phyloP scores from a whole-genome alignment of 164 flowering plant species.

The Vitis vinifera region ASM3070453v1 NC_081817.1:26940001-26940500 shows the following conservation, averaged over 20 bases:
- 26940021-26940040: constrained; percentile 97
- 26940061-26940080: constrained; percentile 98
- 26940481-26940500: no score
- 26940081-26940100: constrained; percentile 94
- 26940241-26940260: constrained; percentile 96
- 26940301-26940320: constrained; percentile 61
- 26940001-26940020: constrained; percentile 98
- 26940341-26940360: constrained; percentile 91
- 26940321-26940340: constrained; percentile 86
- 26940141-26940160: no score
- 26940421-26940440: not conserved
- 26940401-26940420: not conserved
- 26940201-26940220: constrained; percentile 14
- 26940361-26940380: constrained; percentile 91
- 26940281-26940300: constrained; percentile 84
- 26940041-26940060: constrained; percentile 99
- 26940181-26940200: not conserved
- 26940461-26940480: not conserved
- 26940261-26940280: constrained; percentile 91
- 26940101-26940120: constrained; percentile 88
- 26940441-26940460: not conserved
- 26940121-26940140: constrained; percentile 91
- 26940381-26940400: constrained; percentile 87
- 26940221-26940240: constrained; percentile 99
- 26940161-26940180: no score